These are phyloP conservation scores for Globisporangium cylindrosporum DNA, from an alignment of 352 stramenopile genomes.

Conservation along the genomic window DNA sequence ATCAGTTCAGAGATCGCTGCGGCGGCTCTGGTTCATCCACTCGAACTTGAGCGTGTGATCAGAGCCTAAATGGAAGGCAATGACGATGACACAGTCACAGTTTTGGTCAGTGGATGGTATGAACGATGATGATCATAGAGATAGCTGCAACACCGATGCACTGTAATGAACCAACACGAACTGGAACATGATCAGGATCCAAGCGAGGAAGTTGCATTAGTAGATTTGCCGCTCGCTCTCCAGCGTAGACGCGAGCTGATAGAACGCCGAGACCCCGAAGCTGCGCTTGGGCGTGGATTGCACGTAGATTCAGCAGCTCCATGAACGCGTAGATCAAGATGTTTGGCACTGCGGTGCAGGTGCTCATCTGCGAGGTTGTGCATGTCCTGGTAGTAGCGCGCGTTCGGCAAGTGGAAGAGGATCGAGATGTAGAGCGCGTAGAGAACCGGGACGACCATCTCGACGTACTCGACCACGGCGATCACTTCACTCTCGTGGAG, in stretches of 20 bases:
- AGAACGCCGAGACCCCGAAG: neutral
- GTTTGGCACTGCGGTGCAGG: neutral
- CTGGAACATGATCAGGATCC: conserved; percentile 28
- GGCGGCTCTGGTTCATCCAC: neutral
- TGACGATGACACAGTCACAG: neutral
- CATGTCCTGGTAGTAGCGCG: conserved; percentile 10
- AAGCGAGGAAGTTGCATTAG: conserved; percentile 27
- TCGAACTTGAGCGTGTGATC: neutral
- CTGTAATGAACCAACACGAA: conserved; percentile 30
- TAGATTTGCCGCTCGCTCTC: conserved; percentile 24
- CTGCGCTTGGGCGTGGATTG: neutral
- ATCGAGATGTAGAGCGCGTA: conserved; percentile 10
- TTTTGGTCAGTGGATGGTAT: no score
- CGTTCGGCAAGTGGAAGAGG: conserved; percentile 1
- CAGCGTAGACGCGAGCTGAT: conserved; percentile 14
- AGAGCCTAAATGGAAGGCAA: neutral
- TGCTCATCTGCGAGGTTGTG: neutral
- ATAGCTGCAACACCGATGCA: neutral
- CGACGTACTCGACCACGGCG: conserved; percentile 3
- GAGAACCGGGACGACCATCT: conserved; percentile 3
- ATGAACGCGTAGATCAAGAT: conserved; percentile 8
- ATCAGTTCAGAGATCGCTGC: neutral
- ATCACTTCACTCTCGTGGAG: conserved; percentile 6
- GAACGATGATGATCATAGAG: no score
- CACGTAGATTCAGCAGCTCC: neutral